A percentile compares a stretch with the other conserved stretches of the same genome.
These are phyloP conservation scores for Pistacia integerrima DNA, from an alignment of 345 rosid species.

Conservation along the genomic window DNA sequence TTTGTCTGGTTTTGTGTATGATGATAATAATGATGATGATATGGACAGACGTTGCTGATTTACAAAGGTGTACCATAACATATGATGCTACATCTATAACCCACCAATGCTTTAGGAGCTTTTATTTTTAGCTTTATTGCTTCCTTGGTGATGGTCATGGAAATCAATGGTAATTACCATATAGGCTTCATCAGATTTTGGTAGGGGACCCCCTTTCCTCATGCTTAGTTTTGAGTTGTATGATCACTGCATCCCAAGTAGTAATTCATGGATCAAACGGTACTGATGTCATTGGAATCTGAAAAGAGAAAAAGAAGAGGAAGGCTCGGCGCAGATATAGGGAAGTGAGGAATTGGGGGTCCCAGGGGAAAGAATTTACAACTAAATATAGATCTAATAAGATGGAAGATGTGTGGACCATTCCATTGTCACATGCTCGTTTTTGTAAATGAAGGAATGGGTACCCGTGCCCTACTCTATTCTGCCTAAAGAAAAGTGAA, in stretches of 20 bases:
- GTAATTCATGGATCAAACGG: neutral
- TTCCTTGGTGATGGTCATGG: neutral
- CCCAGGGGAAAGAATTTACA: slow-evolving; percentile 11
- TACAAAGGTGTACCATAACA: slow-evolving; percentile 1
- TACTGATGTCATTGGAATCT: slow-evolving; percentile 8
- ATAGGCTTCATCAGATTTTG: slow-evolving; percentile 17
- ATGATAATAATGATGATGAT: slow-evolving; percentile 13
- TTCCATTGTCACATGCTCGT: neutral
- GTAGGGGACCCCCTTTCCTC: slow-evolving; percentile 10
- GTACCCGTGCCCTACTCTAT: too few species aligned
- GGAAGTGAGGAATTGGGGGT: slow-evolving; percentile 22
- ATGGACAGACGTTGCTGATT: slow-evolving; percentile 13
- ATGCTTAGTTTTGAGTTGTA: neutral
- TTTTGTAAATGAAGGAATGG: neutral
- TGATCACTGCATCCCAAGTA: neutral
- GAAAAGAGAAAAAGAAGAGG: slow-evolving; percentile 9
- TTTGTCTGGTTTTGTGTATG: slow-evolving; percentile 11
- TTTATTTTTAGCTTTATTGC: neutral
- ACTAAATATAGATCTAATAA: neutral
- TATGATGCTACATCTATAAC: neutral
- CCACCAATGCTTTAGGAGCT: neutral
- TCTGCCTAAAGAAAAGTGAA: slow-evolving; percentile 14
- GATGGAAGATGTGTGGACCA: slow-evolving; percentile 12
- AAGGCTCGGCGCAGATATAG: slow-evolving; percentile 33
- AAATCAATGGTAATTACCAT: slow-evolving; percentile 26